Conservation (phyloP, 768 basidiomycete genomes). For the Trametes maxima region DNA sequence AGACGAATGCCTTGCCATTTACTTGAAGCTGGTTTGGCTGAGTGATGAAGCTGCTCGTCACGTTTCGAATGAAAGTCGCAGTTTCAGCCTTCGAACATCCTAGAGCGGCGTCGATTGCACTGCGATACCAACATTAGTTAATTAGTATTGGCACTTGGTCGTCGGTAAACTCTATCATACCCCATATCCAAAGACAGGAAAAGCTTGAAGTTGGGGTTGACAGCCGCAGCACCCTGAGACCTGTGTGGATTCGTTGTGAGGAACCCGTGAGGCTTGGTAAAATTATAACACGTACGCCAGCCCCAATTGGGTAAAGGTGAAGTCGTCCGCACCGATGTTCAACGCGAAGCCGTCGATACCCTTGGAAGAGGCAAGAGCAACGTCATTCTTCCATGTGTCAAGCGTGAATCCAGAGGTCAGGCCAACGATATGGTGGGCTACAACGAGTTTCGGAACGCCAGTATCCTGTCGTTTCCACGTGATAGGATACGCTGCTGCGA, state of each 20-base stretch:
- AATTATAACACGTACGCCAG: constrained; percentile 44
- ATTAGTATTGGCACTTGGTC: neutral
- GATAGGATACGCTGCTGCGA: neutral
- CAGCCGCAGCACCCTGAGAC: constrained; percentile 40
- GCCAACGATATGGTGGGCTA: constrained; percentile 67
- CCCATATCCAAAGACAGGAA: constrained; percentile 82
- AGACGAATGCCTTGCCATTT: constrained; percentile 55
- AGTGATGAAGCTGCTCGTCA: constrained; percentile 48
- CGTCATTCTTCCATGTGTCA: constrained; percentile 59
- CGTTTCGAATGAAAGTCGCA: constrained; percentile 45
- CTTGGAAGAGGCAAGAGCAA: constrained; percentile 47
- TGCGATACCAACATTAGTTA: neutral
- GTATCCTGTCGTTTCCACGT: constrained; percentile 3
- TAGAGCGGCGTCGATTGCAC: constrained; percentile 45
- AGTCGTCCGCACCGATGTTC: constrained; percentile 57
- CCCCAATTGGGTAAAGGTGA: constrained; percentile 49
- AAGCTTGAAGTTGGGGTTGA: constrained; percentile 49
- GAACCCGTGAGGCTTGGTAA: too few species aligned
- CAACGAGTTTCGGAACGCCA: constrained; percentile 38
- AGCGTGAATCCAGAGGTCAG: constrained; percentile 60
- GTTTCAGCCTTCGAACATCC: constrained; percentile 33
- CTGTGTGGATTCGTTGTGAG: constrained; percentile 7
- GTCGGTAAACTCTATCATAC: constrained; percentile 36
- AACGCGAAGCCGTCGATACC: constrained; percentile 64
- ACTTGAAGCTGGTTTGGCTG: constrained; percentile 60